Evolutionary conservation across 495 filamentous ascomycete species (phyloP), one percentile per base, ranked within the genome.

Genomic region (Penicillium ucsense): DNA sequence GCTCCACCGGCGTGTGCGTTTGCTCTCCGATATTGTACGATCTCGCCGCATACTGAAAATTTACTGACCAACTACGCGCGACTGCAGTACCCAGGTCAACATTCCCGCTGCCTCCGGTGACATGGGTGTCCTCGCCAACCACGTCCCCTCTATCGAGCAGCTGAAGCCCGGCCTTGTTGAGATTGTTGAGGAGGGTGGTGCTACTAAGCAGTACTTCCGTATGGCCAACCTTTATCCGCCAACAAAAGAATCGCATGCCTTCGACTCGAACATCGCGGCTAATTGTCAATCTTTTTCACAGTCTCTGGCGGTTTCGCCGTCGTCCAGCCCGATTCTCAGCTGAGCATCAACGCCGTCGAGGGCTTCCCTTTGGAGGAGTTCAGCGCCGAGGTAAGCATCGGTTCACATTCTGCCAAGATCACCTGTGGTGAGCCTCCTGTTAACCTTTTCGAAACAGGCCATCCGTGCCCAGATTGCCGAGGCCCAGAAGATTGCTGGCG

Each of bases 81-180:
- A 62, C 62, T 20, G 55, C 71, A 96, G 80, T 64, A 84, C 96
- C 61, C 92, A 99, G 75, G 94, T 99, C 76, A 99, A 99, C 81
- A 80, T 99, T 60, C 84, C 94, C 66, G 91, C 92, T 64, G 92
- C 94, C 73, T 90, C 90, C 45, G 92, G 92, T 61, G 94, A 96
- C 60, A 99, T 99, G 92, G 92, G 92, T 84, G 80, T 99, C 54
- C 85, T 99, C 58, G 92, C 92, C 68, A 89, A 91, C 77, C 92
- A 99, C 81, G 94, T 99, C 55, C 91, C 92, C 39, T 90, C 92
- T 42, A 95, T 99, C 60, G 92, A 99, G 79, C 92, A 99, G 78
- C 79, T 99, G 66, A 94, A 90, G 79, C 89, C 92, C 43, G 92
- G 92, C 58, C 71, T 97, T 51, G 79, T 99, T 54, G 92, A 97